Conservation (phyloP, 441 rosid genomes). For the Gossypium schwendimanii region DNA sequence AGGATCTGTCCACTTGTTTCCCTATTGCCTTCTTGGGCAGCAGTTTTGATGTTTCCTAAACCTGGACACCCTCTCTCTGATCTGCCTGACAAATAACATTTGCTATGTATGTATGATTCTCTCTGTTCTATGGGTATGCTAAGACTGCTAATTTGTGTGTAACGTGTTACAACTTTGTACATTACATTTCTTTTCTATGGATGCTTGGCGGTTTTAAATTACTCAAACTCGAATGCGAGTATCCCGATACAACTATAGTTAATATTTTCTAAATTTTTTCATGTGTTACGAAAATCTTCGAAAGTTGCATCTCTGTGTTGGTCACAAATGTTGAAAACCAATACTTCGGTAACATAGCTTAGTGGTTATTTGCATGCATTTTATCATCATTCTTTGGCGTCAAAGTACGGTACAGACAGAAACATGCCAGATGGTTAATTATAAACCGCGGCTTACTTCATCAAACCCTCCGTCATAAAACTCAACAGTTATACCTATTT, state of each 20-base stretch:
- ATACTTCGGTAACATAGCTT: no score
- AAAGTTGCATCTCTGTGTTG: no score
- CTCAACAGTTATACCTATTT: no score
- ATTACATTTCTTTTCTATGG: neutral
- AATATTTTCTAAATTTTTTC: no score
- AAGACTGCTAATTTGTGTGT: neutral
- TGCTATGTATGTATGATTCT: neutral
- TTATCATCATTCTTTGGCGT: neutral
- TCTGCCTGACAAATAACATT: constrained; percentile 5
- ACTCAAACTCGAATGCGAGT: neutral
- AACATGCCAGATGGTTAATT: neutral
- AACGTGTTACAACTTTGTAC: neutral
- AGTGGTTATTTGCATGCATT: neutral
- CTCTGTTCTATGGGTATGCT: neutral
- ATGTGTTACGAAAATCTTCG: no score
- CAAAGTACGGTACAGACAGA: neutral
- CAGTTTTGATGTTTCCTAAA: constrained; percentile 15
- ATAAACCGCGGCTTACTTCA: neutral
- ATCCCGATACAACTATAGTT: no score
- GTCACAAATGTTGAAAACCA: no score
- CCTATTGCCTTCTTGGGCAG: constrained; percentile 10
- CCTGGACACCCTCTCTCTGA: constrained; percentile 1
- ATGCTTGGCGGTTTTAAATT: neutral
- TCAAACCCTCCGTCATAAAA: no score
- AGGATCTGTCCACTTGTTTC: constrained; percentile 3